These are phyloP conservation scores for Nemophila menziesii DNA, from an alignment of 257 asterid genomes.

Conservation along the genomic window DNA sequence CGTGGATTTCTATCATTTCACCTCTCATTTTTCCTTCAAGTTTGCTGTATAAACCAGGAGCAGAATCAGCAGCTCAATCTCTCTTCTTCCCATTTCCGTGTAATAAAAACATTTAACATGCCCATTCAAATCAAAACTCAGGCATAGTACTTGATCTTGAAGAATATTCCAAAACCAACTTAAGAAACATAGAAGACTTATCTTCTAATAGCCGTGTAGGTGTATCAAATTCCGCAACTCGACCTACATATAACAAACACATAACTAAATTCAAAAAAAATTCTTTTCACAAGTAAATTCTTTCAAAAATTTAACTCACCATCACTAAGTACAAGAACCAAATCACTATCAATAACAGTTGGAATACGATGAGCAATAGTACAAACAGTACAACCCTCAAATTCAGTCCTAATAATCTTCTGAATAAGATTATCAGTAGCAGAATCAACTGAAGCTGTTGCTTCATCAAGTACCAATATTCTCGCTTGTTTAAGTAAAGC, in stretches of 20 bases:
- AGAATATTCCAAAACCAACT: slow-evolving; percentile 84
- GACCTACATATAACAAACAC: slow-evolving; percentile 60
- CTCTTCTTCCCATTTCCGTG: slow-evolving; percentile 6
- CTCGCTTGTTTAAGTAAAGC: slow-evolving; percentile 88
- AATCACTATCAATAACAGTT: slow-evolving; percentile 90
- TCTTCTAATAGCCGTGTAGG: slow-evolving; percentile 85
- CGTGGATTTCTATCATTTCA: not conserved
- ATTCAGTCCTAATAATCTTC: slow-evolving; percentile 84
- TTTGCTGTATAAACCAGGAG: slow-evolving; percentile 1
- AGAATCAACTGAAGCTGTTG: slow-evolving; percentile 94
- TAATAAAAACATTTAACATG: slow-evolving; percentile 6
- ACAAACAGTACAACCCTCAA: slow-evolving; percentile 76
- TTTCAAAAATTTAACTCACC: slow-evolving; percentile 27
- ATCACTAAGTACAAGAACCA: slow-evolving; percentile 93
- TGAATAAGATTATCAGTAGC: slow-evolving; percentile 97
- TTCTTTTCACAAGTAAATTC: not conserved
- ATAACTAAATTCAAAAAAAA: not conserved
- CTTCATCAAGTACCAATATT: slow-evolving; percentile 90
- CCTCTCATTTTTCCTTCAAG: not conserved
- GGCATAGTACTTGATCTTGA: slow-evolving; percentile 55
- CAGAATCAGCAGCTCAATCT: slow-evolving; percentile 2
- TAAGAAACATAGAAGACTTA: slow-evolving; percentile 91
- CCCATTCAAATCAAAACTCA: slow-evolving; percentile 31
- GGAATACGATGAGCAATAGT: slow-evolving; percentile 98
- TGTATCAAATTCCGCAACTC: slow-evolving; percentile 87